Conservation (phyloP, 2,329 filamentous ascomycete species). For the Knufia fluminis region DNA sequence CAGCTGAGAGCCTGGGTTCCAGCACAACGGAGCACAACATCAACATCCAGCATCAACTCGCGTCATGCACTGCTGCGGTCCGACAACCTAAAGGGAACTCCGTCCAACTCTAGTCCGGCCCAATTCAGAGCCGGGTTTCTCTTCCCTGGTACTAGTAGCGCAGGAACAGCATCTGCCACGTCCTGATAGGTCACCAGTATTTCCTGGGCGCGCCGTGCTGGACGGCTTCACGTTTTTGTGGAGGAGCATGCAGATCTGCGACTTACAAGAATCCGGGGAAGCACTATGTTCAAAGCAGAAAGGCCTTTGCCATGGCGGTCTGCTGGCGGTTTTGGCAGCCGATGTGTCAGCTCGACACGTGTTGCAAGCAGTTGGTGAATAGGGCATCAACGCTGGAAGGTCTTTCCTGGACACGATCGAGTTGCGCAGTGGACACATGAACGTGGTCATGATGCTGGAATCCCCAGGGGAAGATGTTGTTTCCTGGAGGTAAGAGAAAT, state of each 20-base stretch:
- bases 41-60: background rate
- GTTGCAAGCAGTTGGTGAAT: background rate
- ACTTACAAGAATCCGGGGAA: background rate
- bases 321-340: too few species aligned
- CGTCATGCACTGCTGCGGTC: background rate
- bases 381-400: too few species aligned
- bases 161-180: background rate
- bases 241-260: background rate
- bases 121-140: background rate
- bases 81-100: background rate
- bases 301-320: background rate
- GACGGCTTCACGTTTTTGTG: background rate
- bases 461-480: background rate
- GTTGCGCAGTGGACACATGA: background rate
- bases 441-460: background rate
- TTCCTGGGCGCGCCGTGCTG: background rate
- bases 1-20: conserved; percentile 45
- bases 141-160: background rate
- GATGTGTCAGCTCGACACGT: background rate
- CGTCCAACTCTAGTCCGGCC: background rate
- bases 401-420: background rate
- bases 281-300: background rate
- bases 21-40: background rate
- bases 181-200: background rate
- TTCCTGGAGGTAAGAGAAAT: conserved; percentile 17